phyloP scores from a whole-genome alignment of 257 asterid genomes.

The Nicotiana tomentosiformis region DNA sequence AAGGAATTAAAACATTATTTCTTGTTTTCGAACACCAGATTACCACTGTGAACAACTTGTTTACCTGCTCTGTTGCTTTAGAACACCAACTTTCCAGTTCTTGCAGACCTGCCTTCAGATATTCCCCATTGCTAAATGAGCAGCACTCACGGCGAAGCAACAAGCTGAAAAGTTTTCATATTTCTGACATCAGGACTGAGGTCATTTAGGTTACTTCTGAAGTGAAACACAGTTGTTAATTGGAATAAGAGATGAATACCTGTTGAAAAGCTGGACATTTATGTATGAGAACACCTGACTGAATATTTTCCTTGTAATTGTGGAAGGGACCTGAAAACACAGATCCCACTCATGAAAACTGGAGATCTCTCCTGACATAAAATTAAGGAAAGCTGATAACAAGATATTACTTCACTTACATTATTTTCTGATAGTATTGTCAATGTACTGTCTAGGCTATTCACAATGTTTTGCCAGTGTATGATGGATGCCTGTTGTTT shows the following conservation, averaged over 20 bases:
- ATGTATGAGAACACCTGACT: slow-evolving; percentile 90
- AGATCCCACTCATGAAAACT: slow-evolving; percentile 7
- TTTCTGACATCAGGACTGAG: slow-evolving; percentile 1
- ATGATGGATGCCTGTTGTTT: slow-evolving; percentile 74
- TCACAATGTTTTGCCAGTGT: slow-evolving; percentile 80
- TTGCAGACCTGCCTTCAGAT: slow-evolving; percentile 82
- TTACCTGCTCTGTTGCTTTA: slow-evolving; percentile 64
- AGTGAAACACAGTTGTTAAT: not conserved
- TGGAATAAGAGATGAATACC: slow-evolving; percentile 40
- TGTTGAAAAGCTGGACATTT: slow-evolving; percentile 93
- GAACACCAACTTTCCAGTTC: slow-evolving; percentile 84
- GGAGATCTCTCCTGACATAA: slow-evolving; percentile 8
- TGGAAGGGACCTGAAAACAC: slow-evolving; percentile 56
- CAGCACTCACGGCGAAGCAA: slow-evolving; percentile 94
- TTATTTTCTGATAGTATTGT: slow-evolving; percentile 56
- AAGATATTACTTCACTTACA: slow-evolving; percentile 36
- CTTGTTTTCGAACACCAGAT: not conserved
- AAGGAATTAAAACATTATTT: not conserved
- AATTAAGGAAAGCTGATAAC: slow-evolving; percentile 9
- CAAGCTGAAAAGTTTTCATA: slow-evolving; percentile 42
- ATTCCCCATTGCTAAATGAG: slow-evolving; percentile 95
- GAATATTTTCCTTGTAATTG: slow-evolving; percentile 70
- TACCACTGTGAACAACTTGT: not conserved
- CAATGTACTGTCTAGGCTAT: slow-evolving; percentile 58
- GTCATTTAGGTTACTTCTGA: not conserved